Conservation (phyloP, 495 filamentous ascomycete species). For the Niebla homalea region DNA sequence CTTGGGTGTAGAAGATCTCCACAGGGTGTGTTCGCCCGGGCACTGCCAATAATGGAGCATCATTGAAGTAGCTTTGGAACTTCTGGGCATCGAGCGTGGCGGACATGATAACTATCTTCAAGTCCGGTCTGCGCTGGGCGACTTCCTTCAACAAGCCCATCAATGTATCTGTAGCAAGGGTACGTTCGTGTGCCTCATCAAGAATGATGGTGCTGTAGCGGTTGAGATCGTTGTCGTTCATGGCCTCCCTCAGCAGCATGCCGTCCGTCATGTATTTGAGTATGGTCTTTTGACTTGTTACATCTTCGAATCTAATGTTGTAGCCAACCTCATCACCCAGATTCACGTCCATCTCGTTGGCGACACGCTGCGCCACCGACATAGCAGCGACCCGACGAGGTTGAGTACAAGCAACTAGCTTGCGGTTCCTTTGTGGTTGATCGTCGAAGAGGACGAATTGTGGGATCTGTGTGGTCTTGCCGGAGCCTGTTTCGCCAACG, state of each 20-base stretch:
- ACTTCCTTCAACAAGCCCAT: conserved; percentile 93
- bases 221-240: conserved; percentile 84
- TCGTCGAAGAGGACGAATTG: conserved; percentile 98
- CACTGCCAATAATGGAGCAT: conserved; percentile 84
- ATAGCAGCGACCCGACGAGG: conserved; percentile 96
- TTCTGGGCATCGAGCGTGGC: conserved; percentile 94
- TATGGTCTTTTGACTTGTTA: conserved; percentile 77
- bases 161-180: conserved; percentile 85
- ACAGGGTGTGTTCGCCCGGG: conserved; percentile 94
- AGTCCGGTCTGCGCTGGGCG: conserved; percentile 58
- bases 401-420: conserved; percentile 94
- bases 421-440: conserved; percentile 67
- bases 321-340: conserved; percentile 96
- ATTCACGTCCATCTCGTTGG: conserved; percentile 87
- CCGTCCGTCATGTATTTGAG: conserved; percentile 99
- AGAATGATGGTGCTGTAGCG: conserved; percentile 97
- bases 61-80: conserved; percentile 95
- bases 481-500: conserved; percentile 97
- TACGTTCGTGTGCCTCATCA: conserved; percentile 95
- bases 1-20: conserved; percentile 95
- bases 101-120: conserved; percentile 98
- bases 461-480: conserved; percentile 97
- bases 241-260: conserved; percentile 95
- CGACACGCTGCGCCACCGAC: conserved; percentile 98
- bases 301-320: conserved; percentile 97